Conservation (phyloP, 306 rosid genomes). For the Carpinus viminea region DNA sequence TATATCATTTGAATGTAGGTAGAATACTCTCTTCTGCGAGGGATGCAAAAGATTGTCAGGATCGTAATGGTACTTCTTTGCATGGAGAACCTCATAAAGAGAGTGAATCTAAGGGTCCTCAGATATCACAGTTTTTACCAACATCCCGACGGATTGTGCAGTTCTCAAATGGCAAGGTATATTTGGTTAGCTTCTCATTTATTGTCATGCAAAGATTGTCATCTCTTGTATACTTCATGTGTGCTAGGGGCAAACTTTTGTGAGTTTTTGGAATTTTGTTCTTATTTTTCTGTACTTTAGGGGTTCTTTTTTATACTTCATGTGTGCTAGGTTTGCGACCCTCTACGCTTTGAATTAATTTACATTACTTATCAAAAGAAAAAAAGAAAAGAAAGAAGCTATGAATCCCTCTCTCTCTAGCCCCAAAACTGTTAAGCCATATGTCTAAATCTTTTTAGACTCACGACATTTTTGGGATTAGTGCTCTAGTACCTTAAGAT, state of each 20-base stretch:
- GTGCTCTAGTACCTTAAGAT: not conserved
- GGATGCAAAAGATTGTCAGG: constrained; percentile 36
- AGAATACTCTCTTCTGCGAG: constrained; percentile 73
- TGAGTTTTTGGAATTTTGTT: too few species aligned
- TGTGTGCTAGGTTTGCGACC: too few species aligned
- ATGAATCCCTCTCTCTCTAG: not conserved
- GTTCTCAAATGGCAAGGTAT: constrained; percentile 95
- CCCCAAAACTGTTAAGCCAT: not conserved
- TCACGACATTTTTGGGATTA: not conserved
- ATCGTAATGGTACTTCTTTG: constrained; percentile 39
- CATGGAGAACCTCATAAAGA: constrained; percentile 47
- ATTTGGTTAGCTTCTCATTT: constrained; percentile 3
- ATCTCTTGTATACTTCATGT: too few species aligned
- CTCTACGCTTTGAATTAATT: too few species aligned
- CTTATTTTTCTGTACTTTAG: too few species aligned
- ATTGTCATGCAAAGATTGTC: constrained; percentile 9
- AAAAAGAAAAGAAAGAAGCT: not conserved
- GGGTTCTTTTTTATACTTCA: too few species aligned
- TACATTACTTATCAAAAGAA: too few species aligned
- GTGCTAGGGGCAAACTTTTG: too few species aligned
- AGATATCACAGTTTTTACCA: constrained; percentile 79
- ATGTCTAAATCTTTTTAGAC: not conserved
- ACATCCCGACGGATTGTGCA: constrained; percentile 94
- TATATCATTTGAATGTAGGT: constrained; percentile 50
- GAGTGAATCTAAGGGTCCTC: constrained; percentile 47